Percentiles rank a stretch among this genome's conserved stretches.
phyloP scores from a whole-genome alignment of 1,284 basidiomycete species.

The Cutaneotrichosporon sp. region DNA sequence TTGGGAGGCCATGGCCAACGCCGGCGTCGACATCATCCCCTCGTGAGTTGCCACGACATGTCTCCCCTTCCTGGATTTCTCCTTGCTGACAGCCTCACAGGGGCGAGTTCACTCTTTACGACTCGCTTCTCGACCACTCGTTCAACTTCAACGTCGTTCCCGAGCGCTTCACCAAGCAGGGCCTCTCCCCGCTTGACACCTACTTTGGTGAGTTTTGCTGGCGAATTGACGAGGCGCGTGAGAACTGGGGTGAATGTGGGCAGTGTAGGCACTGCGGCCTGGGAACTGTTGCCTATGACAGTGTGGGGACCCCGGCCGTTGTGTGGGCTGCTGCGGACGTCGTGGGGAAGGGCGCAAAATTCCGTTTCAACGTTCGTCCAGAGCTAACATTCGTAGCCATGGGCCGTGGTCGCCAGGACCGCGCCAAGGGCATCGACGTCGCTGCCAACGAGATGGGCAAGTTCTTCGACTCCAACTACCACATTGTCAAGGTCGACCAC shows the following conservation, averaged over 20 bases:
- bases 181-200: conserved; percentile 84
- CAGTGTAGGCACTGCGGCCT: no score
- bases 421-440: conserved; percentile 82
- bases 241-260: background rate
- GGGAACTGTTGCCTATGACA: no score
- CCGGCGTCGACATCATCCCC: conserved; percentile 87
- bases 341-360: no score
- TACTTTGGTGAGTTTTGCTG: conserved; percentile 75
- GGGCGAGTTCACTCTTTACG: conserved; percentile 97
- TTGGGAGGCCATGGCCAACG: conserved; percentile 83
- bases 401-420: conserved; percentile 93
- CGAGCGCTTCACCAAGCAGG: conserved; percentile 83
- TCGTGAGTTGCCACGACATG: conserved; percentile 61
- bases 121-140: conserved; percentile 97
- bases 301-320: no score
- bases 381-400: conserved; percentile 56
- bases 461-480: conserved; percentile 99
- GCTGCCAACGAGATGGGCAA: conserved; percentile 99
- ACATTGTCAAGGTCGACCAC: conserved; percentile 97
- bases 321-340: no score
- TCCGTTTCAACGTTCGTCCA: no score
- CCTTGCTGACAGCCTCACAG: conserved; percentile 51
- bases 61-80: conserved; percentile 7
- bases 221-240: background rate
- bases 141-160: conserved; percentile 96